Base-by-base conservation (phyloP, 768 basidiomycete species). In the Hygrophorus pudorinus region DNA sequence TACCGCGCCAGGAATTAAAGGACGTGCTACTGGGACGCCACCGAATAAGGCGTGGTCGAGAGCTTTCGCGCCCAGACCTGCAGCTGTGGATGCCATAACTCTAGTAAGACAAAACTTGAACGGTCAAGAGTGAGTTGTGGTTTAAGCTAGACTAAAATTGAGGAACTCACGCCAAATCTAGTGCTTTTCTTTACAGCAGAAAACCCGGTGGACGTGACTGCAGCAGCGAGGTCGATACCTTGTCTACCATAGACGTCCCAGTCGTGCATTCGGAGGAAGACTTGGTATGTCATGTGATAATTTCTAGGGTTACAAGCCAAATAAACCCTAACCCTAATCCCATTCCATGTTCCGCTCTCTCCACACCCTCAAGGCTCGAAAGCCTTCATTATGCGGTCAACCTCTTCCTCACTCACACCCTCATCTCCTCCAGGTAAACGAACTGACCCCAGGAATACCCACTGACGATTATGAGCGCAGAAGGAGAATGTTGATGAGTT, bases 361-460 rank as follows among this genome's bases (percentile, higher is more conserved):
- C 24, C 24, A 7, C 24, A 24, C n/a, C 10, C 17, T 14, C 20
- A 32, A 20, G 4, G 35, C 21, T 16, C 34, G 12, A 37, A 44
- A 44, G 27, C 43, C 38, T 2, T 79, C 88, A 5, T 61, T 64
- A 27, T 85, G 77, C 53, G 90, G 90, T 0, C 92, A 94, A 58
- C 89, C 92, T 0, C 66, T 82, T 9, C 73, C 70, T 14, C 64
- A 67, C 16, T 87, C 87, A 0, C 92, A 96, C 59, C 83, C 90
- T 1, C 88, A 94, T 62, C 75, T 96, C 21, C 52, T 90, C 32
- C 56, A 64, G 43, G 62, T 69, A 1, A 66, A 76, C 46, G 87
- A 96, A 47, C 65, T 90, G 20, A 94, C 90, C 0, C 83, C 87
- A 1, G 91, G 91, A 21, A 88, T 97, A 48, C 67, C 79, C 1